Conservation (phyloP, 192 early-diverging fungal species). For the Globomyces pollinis-pini region DNA sequence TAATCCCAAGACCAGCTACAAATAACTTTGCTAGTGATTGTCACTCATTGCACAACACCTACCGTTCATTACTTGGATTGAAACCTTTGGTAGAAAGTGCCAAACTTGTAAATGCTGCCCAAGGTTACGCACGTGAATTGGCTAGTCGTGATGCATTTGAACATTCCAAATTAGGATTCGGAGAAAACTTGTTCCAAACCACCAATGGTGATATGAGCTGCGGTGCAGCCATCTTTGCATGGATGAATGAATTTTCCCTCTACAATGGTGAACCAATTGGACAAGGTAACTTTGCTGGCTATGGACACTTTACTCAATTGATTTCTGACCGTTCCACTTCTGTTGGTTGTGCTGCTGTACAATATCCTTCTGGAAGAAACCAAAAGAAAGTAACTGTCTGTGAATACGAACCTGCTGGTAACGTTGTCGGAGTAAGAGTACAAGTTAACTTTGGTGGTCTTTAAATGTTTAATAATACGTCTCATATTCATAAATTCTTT, state of each 20-base stretch:
- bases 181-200: constrained; percentile 11
- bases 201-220: neutral
- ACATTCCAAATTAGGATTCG: neutral
- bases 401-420: constrained; percentile 4
- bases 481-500: no score
- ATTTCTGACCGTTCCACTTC: neutral
- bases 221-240: constrained; percentile 1
- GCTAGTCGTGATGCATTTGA: constrained; percentile 4
- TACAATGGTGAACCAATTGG: constrained; percentile 13
- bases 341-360: constrained; percentile 8
- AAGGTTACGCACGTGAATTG: neutral
- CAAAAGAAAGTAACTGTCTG: neutral
- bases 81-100: neutral
- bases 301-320: constrained; percentile 11
- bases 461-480: no score
- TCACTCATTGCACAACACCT: neutral
- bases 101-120: neutral
- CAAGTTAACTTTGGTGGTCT: no score
- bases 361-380: neutral
- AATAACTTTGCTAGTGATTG: constrained; percentile 1
- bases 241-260: constrained; percentile 4
- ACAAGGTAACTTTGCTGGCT: neutral
- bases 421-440: constrained; percentile 3
- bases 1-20: neutral
- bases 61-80: neutral